These are phyloP conservation scores for Bryopsis sp. DNA, from an alignment of 139 green algal genomes.

Conservation along the genomic window DNA sequence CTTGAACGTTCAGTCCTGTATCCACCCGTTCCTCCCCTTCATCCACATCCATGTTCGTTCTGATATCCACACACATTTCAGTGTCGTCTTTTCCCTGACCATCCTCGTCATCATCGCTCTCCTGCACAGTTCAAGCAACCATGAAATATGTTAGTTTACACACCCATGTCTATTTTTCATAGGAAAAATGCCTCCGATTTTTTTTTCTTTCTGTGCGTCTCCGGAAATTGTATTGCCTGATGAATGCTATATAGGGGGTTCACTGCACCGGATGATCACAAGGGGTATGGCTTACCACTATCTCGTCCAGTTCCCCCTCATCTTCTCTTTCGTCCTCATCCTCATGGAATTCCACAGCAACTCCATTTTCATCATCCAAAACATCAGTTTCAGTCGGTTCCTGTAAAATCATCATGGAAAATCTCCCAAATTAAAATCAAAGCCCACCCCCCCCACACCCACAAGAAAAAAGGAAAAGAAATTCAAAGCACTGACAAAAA, in stretches of 20 bases:
- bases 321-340: slow-evolving; percentile 31
- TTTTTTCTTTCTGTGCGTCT: too few species aligned
- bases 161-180: too few species aligned
- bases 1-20: slow-evolving; percentile 27
- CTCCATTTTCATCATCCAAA: slow-evolving; percentile 45
- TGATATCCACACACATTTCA: background rate
- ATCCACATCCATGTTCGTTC: slow-evolving; percentile 36
- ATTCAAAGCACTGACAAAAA: too few species aligned
- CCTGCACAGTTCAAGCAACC: too few species aligned
- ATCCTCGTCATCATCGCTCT: slow-evolving; percentile 17
- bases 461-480: too few species aligned
- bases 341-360: slow-evolving; percentile 38
- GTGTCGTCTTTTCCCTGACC: background rate
- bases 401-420: too few species aligned
- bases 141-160: too few species aligned
- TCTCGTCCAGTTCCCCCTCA: slow-evolving; percentile 69
- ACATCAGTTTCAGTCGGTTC: slow-evolving; percentile 51
- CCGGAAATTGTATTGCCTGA: too few species aligned
- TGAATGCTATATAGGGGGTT: background rate
- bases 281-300: slow-evolving; percentile 46
- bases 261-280: background rate
- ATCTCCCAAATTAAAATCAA: too few species aligned
- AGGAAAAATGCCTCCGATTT: too few species aligned
- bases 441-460: slow-evolving; percentile 81
- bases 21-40: slow-evolving; percentile 36